phyloP scores from a whole-genome alignment of 768 basidiomycete species.

The Naganishia antarctica region DNA sequence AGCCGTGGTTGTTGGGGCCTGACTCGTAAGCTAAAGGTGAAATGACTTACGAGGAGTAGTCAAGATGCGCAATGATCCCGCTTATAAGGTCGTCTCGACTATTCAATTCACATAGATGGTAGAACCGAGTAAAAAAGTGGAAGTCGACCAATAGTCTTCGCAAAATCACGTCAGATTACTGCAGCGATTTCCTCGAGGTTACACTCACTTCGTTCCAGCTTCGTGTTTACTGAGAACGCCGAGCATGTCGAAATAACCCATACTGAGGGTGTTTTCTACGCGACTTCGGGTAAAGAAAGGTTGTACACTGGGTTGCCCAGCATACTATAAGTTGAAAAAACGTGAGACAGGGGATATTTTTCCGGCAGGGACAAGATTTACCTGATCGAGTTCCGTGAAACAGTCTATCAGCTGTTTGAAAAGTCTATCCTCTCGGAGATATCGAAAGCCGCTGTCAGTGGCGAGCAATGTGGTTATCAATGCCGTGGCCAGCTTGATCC shows the following conservation, averaged over 20 bases:
- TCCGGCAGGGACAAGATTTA: constrained; percentile 49
- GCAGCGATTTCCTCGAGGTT: neutral
- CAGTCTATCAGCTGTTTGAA: constrained; percentile 75
- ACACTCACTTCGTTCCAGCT: constrained; percentile 79
- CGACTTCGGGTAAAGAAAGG: constrained; percentile 70
- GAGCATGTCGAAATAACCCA: constrained; percentile 92
- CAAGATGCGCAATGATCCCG: constrained; percentile 81
- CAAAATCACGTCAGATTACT: neutral
- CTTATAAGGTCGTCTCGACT: constrained; percentile 88
- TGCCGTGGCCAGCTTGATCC: constrained; percentile 78
- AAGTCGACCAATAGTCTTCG: constrained; percentile 78
- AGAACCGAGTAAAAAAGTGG: constrained; percentile 91
- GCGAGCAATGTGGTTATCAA: constrained; percentile 76
- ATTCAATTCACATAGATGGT: constrained; percentile 83
- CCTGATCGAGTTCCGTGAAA: constrained; percentile 89
- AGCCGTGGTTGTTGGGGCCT: neutral
- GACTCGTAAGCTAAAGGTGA: constrained; percentile 50
- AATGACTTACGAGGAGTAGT: constrained; percentile 67
- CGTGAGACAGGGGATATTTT: neutral
- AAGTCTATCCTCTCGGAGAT: constrained; percentile 80
- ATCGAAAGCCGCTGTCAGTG: constrained; percentile 75
- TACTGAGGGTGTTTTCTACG: constrained; percentile 74
- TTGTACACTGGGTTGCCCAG: constrained; percentile 32
- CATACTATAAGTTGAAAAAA: constrained; percentile 25
- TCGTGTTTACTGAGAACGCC: constrained; percentile 80